Evolutionary conservation across 441 rosid genomes (phyloP).

Genomic region (Breynia disticha): DNA sequence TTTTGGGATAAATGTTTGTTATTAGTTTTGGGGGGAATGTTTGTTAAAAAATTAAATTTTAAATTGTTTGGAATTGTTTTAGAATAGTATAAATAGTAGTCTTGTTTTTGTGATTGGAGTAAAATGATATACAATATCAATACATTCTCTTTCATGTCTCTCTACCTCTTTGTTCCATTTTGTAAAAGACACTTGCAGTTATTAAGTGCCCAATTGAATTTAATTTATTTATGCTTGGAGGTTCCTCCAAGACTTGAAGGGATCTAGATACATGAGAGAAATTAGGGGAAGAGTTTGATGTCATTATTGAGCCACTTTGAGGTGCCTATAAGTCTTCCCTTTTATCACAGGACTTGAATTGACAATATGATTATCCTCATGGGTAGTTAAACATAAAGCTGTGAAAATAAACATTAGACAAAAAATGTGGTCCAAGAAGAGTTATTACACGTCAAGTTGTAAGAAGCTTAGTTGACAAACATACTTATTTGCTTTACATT

Average conservation of each 20-base stretch:
- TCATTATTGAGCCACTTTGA: constrained; percentile 34
- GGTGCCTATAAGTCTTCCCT: constrained; percentile 47
- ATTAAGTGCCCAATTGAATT: constrained; percentile 26
- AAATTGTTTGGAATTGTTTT: too few relatives aligned
- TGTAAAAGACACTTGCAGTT: too few relatives aligned
- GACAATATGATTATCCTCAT: constrained; percentile 29
- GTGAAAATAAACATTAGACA: constrained; percentile 6
- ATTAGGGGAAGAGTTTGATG: constrained; percentile 31
- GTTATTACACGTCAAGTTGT: constrained; percentile 3
- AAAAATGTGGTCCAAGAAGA: constrained; percentile 3
- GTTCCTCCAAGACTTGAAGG: constrained; percentile 37
- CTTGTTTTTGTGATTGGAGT: too few relatives aligned
- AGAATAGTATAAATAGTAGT: too few relatives aligned
- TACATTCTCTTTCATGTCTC: too few relatives aligned
- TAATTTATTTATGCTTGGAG: constrained; percentile 28
- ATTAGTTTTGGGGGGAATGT: too few relatives aligned
- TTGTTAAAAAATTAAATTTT: too few relatives aligned
- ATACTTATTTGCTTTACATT: constrained; percentile 43
- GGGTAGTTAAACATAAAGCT: constrained; percentile 28
- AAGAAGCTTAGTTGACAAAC: constrained; percentile 2
- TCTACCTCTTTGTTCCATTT: too few relatives aligned
- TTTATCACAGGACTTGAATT: constrained; percentile 29
- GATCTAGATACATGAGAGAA: constrained; percentile 28
- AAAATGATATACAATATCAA: too few relatives aligned
- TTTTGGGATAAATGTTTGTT: too few relatives aligned